Evolutionary conservation across 2,329 filamentous ascomycete genomes (phyloP).

Genomic region (Delphinella strobiligena): DNA sequence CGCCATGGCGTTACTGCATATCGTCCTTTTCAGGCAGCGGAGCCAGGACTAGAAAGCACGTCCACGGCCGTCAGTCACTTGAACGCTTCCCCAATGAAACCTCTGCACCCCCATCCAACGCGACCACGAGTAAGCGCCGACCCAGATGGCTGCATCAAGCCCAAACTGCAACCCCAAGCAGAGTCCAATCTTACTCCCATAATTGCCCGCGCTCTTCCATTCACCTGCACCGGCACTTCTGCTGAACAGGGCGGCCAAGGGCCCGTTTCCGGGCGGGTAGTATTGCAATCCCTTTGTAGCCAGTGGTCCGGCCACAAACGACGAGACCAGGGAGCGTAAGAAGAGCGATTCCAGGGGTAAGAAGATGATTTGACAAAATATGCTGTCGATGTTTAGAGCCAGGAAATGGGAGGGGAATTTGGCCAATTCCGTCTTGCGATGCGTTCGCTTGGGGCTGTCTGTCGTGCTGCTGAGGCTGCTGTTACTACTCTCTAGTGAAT

Average conservation of each 20-base stretch:
- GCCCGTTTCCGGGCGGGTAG: too few species aligned
- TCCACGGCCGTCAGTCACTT: too few species aligned
- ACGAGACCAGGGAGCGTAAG: neutral
- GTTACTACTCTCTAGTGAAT: too few species aligned
- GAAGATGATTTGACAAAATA: slow-evolving; percentile 2
- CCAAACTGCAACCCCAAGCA: slow-evolving; percentile 8
- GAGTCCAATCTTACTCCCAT: slow-evolving; percentile 8
- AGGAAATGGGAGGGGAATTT: slow-evolving; percentile 3
- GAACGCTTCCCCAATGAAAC: slow-evolving; percentile 9
- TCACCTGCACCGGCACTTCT: neutral
- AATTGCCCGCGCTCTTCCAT: slow-evolving; percentile 1
- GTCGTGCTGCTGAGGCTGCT: too few species aligned
- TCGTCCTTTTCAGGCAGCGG: too few species aligned
- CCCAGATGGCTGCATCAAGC: slow-evolving; percentile 8
- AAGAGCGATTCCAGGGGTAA: slow-evolving; percentile 3
- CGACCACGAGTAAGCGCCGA: slow-evolving; percentile 4
- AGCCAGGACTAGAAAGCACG: too few species aligned
- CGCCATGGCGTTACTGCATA: too few species aligned
- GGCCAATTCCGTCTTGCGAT: slow-evolving; percentile 1
- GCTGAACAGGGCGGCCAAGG: too few species aligned
- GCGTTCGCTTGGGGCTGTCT: neutral
- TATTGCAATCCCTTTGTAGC: too few species aligned
- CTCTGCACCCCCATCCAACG: slow-evolving; percentile 3
- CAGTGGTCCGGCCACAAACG: neutral
- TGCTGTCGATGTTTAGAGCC: slow-evolving; percentile 1